Percentiles rank a stretch among this genome's conserved stretches.
Evolutionary conservation across 129 eudicot genomes (phyloP).

Genomic region (Flaveria bidentis): DNA sequence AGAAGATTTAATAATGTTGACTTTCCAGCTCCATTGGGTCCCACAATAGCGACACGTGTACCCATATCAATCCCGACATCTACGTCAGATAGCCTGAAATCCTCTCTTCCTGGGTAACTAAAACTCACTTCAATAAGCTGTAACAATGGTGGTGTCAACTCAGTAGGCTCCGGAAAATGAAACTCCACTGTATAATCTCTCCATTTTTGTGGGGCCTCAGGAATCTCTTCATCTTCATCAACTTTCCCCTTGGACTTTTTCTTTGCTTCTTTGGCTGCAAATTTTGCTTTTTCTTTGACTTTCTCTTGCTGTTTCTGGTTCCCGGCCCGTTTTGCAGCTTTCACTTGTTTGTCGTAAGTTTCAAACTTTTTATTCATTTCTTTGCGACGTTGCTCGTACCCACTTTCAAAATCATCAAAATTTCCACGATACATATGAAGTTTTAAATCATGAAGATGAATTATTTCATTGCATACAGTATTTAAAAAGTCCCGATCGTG

Average conservation of each 20-base stretch:
- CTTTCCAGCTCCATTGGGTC: not conserved
- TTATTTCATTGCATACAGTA: not conserved
- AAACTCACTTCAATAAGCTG: not conserved
- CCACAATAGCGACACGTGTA: not conserved
- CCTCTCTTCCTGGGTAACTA: not conserved
- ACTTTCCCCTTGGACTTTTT: not conserved
- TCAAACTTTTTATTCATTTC: not conserved
- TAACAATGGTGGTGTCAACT: not conserved
- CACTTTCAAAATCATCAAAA: not conserved
- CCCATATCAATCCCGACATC: not conserved
- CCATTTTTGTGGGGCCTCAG: not conserved
- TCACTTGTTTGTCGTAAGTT: not conserved
- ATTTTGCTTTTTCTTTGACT: not conserved
- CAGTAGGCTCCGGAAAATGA: not conserved
- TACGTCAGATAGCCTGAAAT: not conserved
- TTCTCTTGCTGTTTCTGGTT: not conserved
- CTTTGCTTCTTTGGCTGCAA: not conserved
- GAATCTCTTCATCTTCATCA: not conserved
- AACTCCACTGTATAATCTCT: not conserved
- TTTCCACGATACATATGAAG: not conserved
- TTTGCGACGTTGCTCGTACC: not conserved
- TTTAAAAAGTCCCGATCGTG: not conserved
- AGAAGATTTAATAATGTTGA: not conserved
- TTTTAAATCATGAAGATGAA: conserved; percentile 4
- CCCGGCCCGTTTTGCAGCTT: not conserved